These are phyloP conservation scores for Pythium scleroteichum DNA, from an alignment of 352 stramenopile species.

Conservation along the genomic window DNA sequence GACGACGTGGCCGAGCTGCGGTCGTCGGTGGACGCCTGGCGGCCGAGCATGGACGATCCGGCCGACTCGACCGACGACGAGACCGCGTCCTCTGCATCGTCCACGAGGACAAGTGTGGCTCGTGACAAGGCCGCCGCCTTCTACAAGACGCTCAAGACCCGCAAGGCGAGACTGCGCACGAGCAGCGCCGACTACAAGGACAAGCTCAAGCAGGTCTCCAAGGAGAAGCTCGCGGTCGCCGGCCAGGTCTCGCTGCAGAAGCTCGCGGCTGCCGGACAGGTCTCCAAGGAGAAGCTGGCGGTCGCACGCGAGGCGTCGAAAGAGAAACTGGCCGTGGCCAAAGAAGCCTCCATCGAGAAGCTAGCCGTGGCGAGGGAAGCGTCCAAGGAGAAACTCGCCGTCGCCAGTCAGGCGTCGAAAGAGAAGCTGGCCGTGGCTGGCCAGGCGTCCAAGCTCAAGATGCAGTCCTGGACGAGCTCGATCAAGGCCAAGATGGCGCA, in stretches of 20 bases:
- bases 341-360: conserved; percentile 17
- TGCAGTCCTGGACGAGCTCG: conserved; percentile 28
- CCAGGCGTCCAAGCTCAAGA: conserved; percentile 28
- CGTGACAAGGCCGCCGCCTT: conserved; percentile 19
- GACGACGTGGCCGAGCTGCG: conserved; percentile 21
- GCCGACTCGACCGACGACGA: conserved; percentile 24
- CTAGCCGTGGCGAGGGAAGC: conserved; percentile 13
- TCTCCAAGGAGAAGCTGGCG: conserved; percentile 12
- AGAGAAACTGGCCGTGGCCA: conserved; percentile 18
- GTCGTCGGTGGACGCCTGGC: conserved; percentile 24
- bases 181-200: conserved; percentile 32
- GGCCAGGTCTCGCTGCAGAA: conserved; percentile 29
- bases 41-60: conserved; percentile 25
- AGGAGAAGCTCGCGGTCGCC: conserved; percentile 19
- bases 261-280: conserved; percentile 14
- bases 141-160: conserved; percentile 23
- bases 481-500: conserved; percentile 28
- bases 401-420: conserved; percentile 21
- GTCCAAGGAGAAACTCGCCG: conserved; percentile 22
- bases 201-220: conserved; percentile 21
- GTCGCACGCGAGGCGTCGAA: conserved; percentile 19
- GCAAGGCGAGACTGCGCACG: conserved; percentile 19
- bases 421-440: conserved; percentile 22
- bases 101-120: conserved; percentile 8
- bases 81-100: conserved; percentile 1